Evolutionary conservation across 108 stramenopile species (phyloP).

Genomic region (Poteriospumella lacustris): DNA sequence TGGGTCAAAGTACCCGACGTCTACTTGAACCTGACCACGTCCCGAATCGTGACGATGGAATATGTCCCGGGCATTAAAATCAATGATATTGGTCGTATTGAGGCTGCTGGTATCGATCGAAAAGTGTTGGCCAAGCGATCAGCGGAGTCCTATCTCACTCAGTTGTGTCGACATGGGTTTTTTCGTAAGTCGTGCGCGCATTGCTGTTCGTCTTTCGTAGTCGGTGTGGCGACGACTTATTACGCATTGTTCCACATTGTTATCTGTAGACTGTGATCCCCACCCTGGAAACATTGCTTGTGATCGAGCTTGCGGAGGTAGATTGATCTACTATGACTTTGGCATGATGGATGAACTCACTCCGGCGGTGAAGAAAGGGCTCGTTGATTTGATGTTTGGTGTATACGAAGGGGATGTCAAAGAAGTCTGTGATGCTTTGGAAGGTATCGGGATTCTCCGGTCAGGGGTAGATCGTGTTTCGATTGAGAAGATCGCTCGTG

Average conservation of each 20-base stretch:
- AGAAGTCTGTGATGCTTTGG: constrained; percentile 81
- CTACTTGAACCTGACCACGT: constrained; percentile 70
- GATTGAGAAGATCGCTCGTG: constrained; percentile 84
- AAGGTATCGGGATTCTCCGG: constrained; percentile 83
- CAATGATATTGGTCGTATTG: constrained; percentile 56
- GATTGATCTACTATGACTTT: constrained; percentile 87
- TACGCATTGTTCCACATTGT: not conserved
- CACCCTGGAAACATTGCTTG: constrained; percentile 75
- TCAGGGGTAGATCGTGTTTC: constrained; percentile 83
- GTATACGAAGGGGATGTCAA: constrained; percentile 61
- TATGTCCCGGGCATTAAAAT: constrained; percentile 77
- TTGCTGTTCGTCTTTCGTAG: too few species aligned
- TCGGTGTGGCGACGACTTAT: too few species aligned
- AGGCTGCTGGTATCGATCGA: constrained; percentile 63
- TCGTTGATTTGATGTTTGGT: constrained; percentile 50
- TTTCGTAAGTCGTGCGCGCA: constrained; percentile 71
- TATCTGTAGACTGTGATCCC: constrained; percentile 50
- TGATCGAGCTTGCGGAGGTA: constrained; percentile 25
- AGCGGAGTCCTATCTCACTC: constrained; percentile 80
- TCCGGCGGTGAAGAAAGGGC: constrained; percentile 66
- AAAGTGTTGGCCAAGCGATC: constrained; percentile 65
- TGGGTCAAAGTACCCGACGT: constrained; percentile 78
- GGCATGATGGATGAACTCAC: constrained; percentile 93
- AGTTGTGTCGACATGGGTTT: constrained; percentile 78
- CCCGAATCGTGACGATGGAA: constrained; percentile 82